Evolutionary conservation across 192 early-diverging fungal species (phyloP).

Genomic region (Rhizoclosmatium globosum): DNA sequence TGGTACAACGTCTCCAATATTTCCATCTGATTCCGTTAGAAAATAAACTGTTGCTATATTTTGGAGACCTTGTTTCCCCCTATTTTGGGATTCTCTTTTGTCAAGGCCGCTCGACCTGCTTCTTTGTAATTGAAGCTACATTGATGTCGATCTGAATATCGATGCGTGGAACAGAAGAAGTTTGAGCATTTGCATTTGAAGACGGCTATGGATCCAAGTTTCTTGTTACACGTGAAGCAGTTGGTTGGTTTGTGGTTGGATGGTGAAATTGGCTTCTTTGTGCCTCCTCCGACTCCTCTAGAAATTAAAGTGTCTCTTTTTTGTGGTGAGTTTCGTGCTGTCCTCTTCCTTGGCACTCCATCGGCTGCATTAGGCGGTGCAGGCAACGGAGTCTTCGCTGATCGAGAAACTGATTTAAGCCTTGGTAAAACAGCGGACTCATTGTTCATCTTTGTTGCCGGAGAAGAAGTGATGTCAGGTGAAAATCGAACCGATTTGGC

Average conservation of each 20-base stretch:
- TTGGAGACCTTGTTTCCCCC: constrained; percentile 57
- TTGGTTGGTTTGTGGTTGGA: not conserved
- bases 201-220: constrained; percentile 54
- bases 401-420: too few relatives aligned
- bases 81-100: constrained; percentile 62
- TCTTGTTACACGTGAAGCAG: constrained; percentile 58
- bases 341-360: constrained; percentile 16
- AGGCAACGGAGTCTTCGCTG: too few relatives aligned
- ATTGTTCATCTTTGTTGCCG: too few relatives aligned
- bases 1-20: constrained; percentile 10
- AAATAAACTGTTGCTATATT: constrained; percentile 41
- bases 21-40: not conserved
- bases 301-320: not conserved
- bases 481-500: constrained; percentile 39
- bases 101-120: constrained; percentile 48
- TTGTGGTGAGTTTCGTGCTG: not conserved
- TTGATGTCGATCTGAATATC: constrained; percentile 62
- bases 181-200: constrained; percentile 64
- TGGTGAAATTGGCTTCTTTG: not conserved
- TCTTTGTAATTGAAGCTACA: constrained; percentile 62
- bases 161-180: constrained; percentile 59
- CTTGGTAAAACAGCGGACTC: too few relatives aligned
- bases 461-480: constrained; percentile 10
- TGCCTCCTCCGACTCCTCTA: not conserved
- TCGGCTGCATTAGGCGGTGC: too few relatives aligned